Evolutionary conservation across 2,329 filamentous ascomycete species (phyloP).

Genomic region (Scedosporium minutisporum): DNA sequence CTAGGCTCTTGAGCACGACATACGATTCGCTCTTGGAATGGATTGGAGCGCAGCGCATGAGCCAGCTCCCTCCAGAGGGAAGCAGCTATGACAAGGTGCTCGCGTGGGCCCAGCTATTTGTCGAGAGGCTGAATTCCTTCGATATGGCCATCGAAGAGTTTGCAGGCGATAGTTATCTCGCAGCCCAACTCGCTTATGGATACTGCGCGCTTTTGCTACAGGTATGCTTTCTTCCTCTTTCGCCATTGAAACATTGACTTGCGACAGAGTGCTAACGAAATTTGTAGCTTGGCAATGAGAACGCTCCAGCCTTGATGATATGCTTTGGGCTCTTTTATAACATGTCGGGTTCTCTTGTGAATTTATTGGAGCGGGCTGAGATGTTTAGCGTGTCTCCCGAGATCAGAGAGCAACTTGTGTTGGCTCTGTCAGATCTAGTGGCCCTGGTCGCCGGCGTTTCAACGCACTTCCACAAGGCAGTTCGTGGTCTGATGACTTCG

Average conservation of each 20-base stretch:
- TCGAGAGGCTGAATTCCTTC: slow-evolving; percentile 26
- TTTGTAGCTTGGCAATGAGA: slow-evolving; percentile 14
- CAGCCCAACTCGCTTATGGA: slow-evolving; percentile 13
- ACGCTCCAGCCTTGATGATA: slow-evolving; percentile 13
- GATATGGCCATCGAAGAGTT: slow-evolving; percentile 24
- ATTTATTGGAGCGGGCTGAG: slow-evolving; percentile 15
- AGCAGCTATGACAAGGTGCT: slow-evolving; percentile 30
- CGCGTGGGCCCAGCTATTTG: slow-evolving; percentile 26
- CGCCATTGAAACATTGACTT: too few species aligned
- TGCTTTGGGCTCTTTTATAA: slow-evolving; percentile 15
- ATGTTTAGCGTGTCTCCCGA: slow-evolving; percentile 14
- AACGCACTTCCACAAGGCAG: slow-evolving; percentile 14
- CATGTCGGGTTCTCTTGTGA: slow-evolving; percentile 12
- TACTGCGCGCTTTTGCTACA: slow-evolving; percentile 14
- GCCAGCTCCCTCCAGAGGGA: slow-evolving; percentile 25
- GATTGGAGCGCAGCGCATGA: slow-evolving; percentile 27
- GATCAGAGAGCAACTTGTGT: slow-evolving; percentile 14
- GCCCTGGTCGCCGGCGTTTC: slow-evolving; percentile 14
- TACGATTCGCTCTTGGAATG: slow-evolving; percentile 22
- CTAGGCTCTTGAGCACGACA: slow-evolving; percentile 16
- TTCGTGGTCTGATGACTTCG: slow-evolving; percentile 6
- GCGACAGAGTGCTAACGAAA: background rate
- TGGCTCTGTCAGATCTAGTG: slow-evolving; percentile 14
- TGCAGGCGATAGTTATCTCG: slow-evolving; percentile 23
- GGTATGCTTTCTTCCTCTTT: slow-evolving; percentile 6